phyloP scores from a whole-genome alignment of 2,329 filamentous ascomycete genomes.

The Venturia effusa region DNA sequence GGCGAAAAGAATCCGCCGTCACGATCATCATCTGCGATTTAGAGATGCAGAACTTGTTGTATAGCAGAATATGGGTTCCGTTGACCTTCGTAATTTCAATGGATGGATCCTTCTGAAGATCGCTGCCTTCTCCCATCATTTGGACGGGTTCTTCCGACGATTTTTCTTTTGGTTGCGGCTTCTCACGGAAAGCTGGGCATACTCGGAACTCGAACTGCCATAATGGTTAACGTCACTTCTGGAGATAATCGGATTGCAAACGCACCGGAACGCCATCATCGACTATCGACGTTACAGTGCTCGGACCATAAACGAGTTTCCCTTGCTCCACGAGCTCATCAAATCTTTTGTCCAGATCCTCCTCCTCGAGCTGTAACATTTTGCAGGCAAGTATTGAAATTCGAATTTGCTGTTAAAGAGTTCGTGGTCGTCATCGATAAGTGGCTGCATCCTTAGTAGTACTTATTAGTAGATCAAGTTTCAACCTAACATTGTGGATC shows the following conservation, averaged over 20 bases:
- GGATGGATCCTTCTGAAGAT: slow-evolving; percentile 33
- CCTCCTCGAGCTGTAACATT: neutral
- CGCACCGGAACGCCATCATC: slow-evolving; percentile 2
- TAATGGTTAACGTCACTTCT: neutral
- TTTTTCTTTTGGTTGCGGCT: slow-evolving; percentile 17
- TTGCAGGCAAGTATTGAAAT: neutral
- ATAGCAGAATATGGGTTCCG: slow-evolving; percentile 32
- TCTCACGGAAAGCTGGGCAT: slow-evolving; percentile 20
- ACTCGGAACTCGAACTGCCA: slow-evolving; percentile 23
- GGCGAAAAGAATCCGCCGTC: slow-evolving; percentile 34
- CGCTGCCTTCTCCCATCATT: slow-evolving; percentile 24
- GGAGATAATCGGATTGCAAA: no score
- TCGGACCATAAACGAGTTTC: neutral
- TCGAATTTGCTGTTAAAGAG: neutral
- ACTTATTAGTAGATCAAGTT: no score
- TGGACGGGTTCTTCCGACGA: slow-evolving; percentile 15
- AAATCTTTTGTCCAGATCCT: neutral
- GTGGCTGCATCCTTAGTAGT: neutral
- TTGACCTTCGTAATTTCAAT: slow-evolving; percentile 32
- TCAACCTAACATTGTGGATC: neutral
- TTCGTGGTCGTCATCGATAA: neutral
- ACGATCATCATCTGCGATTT: slow-evolving; percentile 38
- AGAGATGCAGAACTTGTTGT: slow-evolving; percentile 41
- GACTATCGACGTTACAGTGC: neutral
- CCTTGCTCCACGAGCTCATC: slow-evolving; percentile 5